Conservation (phyloP, 768 basidiomycete species). For the Coprinopsis marcescibilis region DNA sequence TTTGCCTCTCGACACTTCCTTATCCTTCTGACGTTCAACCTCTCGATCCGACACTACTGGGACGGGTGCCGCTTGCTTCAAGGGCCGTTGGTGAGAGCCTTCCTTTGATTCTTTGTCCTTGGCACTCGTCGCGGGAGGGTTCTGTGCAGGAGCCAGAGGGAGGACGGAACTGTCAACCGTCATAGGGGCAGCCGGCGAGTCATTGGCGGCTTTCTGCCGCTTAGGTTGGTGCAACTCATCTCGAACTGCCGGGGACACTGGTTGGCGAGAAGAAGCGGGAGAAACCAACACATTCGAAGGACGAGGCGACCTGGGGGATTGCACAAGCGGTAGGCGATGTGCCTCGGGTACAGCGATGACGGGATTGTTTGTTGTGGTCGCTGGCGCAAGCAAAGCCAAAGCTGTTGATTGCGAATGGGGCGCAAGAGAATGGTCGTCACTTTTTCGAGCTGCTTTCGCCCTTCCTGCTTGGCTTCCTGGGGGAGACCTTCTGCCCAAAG, state of each 20-base stretch:
- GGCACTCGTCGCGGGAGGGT: neutral
- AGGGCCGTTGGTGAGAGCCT: neutral
- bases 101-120: neutral
- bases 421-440: slow-evolving; percentile 26
- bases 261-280: no score
- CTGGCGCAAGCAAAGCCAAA: slow-evolving; percentile 2
- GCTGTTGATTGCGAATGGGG: slow-evolving; percentile 8
- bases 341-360: neutral
- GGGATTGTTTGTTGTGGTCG: neutral
- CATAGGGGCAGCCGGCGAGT: no score
- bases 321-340: neutral
- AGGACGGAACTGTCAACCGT: no score
- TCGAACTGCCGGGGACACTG: neutral
- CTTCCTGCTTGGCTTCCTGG: slow-evolving; percentile 44
- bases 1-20: slow-evolving; percentile 24
- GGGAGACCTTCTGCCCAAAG: slow-evolving; percentile 36
- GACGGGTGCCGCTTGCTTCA: no score
- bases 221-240: neutral
- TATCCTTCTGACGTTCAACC: no score
- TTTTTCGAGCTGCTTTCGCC: slow-evolving; percentile 40
- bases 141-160: neutral
- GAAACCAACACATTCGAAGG: no score
- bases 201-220: neutral
- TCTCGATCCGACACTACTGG: no score
- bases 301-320: no score